Conservation (phyloP, 805 yeast species). For the Ogataea saltuana region DNA sequence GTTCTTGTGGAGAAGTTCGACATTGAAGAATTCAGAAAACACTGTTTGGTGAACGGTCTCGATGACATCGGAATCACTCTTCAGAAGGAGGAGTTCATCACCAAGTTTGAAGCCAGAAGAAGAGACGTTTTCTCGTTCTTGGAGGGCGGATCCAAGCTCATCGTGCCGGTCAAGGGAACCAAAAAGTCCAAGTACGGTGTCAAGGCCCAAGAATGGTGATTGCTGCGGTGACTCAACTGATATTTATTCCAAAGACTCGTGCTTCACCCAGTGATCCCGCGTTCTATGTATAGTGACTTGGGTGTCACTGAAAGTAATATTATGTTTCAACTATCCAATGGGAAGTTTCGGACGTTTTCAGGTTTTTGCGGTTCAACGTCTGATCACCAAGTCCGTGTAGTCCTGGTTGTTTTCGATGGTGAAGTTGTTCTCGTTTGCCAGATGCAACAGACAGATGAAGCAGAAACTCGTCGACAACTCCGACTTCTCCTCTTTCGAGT, state of each 20-base stretch:
- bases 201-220: constrained; percentile 74
- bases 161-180: constrained; percentile 64
- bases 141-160: constrained; percentile 79
- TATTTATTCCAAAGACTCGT: too few relatives aligned
- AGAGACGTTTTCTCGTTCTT: constrained; percentile 82
- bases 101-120: constrained; percentile 74
- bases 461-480: constrained; percentile 53
- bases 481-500: constrained; percentile 39
- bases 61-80: constrained; percentile 96
- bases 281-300: too few relatives aligned
- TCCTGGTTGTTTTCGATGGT: constrained; percentile 38
- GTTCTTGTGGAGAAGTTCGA: constrained; percentile 82
- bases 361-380: constrained; percentile 14
- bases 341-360: too few relatives aligned
- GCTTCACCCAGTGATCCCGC: too few relatives aligned
- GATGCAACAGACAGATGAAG: constrained; percentile 49
- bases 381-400: constrained; percentile 40
- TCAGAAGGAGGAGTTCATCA: constrained; percentile 79
- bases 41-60: constrained; percentile 90
- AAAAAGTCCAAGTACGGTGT: constrained; percentile 68
- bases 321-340: background rate
- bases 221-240: background rate
- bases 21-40: constrained; percentile 89
- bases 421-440: constrained; percentile 51
- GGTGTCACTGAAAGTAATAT: too few relatives aligned